These are phyloP conservation scores for Phytophthora pistaciae DNA, from an alignment of 352 stramenopile species.

Conservation along the genomic window DNA sequence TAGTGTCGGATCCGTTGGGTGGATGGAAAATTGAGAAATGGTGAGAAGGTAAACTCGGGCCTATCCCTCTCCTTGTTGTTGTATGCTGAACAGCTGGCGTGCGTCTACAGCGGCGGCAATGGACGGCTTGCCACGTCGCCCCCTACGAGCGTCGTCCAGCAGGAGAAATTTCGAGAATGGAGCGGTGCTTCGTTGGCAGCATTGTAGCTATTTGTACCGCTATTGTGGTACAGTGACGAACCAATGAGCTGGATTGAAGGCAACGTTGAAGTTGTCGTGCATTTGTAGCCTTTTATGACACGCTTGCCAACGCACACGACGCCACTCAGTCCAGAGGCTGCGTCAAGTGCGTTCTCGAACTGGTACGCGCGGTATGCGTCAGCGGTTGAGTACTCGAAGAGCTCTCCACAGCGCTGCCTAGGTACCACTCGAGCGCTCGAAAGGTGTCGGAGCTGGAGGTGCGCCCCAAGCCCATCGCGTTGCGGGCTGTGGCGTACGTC, in stretches of 20 bases:
- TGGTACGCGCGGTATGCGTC: no score
- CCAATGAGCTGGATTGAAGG: neutral
- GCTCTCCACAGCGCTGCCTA: no score
- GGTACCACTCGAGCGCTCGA: neutral
- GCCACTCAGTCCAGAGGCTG: no score
- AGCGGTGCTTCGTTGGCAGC: neutral
- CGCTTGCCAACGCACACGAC: no score
- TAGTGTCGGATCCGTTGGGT: neutral
- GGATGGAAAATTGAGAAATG: constrained; percentile 11
- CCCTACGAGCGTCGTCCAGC: neutral
- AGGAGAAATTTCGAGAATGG: constrained; percentile 46
- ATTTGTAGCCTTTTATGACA: no score
- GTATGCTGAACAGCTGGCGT: neutral
- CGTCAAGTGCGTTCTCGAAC: no score
- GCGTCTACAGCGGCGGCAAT: neutral
- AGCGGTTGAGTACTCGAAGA: no score
- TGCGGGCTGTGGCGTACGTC: neutral
- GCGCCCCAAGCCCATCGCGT: constrained; percentile 3
- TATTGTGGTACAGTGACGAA: neutral
- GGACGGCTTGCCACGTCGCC: constrained; percentile 20
- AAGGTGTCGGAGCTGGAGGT: neutral
- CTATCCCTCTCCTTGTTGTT: neutral
- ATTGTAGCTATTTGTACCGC: neutral
- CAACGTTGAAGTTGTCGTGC: neutral
- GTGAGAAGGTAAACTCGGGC: neutral